These are phyloP conservation scores for Sesbania bispinosa DNA, from an alignment of 306 rosid genomes.

Conservation along the genomic window DNA sequence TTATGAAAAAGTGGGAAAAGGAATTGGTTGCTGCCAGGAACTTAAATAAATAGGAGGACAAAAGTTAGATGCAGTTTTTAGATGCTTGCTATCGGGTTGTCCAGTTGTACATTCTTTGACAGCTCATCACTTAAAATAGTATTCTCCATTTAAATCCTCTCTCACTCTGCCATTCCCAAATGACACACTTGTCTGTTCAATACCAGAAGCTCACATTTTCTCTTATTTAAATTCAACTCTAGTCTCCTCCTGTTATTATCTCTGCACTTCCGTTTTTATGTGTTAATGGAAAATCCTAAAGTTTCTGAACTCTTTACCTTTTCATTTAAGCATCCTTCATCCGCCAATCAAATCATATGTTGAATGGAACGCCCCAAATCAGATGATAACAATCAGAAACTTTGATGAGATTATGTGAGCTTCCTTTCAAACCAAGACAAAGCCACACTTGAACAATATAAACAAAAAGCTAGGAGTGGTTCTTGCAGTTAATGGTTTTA, in stretches of 20 bases:
- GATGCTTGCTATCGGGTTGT: neutral
- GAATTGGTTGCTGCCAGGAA: neutral
- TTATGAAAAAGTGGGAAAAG: too few relatives aligned
- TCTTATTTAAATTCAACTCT: too few relatives aligned
- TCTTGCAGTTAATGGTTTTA: neutral
- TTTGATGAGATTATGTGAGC: neutral
- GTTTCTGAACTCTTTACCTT: too few relatives aligned
- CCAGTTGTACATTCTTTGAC: neutral
- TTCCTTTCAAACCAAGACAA: neutral
- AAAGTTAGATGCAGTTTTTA: neutral
- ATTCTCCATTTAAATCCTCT: neutral
- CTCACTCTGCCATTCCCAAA: neutral
- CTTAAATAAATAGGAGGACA: neutral
- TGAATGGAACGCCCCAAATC: too few relatives aligned
- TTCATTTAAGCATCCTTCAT: too few relatives aligned
- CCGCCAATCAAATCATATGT: too few relatives aligned
- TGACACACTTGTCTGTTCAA: neutral
- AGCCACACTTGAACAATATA: neutral
- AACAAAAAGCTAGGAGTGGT: neutral
- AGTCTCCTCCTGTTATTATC: too few relatives aligned
- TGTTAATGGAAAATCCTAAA: too few relatives aligned
- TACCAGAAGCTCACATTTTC: neutral
- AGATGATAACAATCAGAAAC: neutral
- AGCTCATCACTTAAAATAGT: neutral
- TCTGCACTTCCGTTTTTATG: too few relatives aligned